Percentiles rank a stretch among this genome's conserved stretches.
Evolutionary conservation across 345 rosid species (phyloP).

Genomic region (Syzygium aromaticum): DNA sequence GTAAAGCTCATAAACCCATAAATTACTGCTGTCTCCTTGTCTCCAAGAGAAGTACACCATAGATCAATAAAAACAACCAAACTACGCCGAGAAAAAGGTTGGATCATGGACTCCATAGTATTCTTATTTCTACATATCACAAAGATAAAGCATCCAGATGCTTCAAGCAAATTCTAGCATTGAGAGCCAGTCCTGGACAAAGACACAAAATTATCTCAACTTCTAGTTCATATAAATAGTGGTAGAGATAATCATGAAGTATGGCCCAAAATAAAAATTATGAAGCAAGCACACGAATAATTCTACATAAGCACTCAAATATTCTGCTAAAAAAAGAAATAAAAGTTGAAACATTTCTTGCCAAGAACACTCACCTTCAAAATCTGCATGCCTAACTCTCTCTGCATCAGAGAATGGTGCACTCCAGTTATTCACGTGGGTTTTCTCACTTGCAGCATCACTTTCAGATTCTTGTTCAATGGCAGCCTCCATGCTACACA

Average conservation of each 20-base stretch:
- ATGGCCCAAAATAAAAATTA: neutral
- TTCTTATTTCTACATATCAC: neutral
- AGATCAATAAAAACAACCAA: neutral
- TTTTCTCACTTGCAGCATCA: conserved; percentile 57
- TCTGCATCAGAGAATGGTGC: conserved; percentile 31
- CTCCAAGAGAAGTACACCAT: neutral
- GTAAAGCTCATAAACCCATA: neutral
- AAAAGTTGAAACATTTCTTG: neutral
- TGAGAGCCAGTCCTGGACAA: neutral
- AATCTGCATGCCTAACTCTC: conserved; percentile 25
- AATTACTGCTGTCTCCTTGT: neutral
- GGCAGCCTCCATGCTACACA: conserved; percentile 24
- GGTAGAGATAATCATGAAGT: neutral
- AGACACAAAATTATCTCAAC: neutral
- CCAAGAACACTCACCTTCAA: conserved; percentile 35
- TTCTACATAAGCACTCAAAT: neutral
- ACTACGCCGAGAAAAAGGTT: neutral
- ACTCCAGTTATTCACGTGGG: conserved; percentile 40
- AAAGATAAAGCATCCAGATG: neutral
- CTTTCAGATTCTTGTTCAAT: conserved; percentile 41
- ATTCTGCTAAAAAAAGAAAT: neutral
- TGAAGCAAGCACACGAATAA: neutral
- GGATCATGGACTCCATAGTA: neutral
- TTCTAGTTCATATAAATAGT: neutral
- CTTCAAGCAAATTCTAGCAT: neutral